phyloP scores from a whole-genome alignment of 163 green algal genomes.

The Prototheca wickerhamii region DNA sequence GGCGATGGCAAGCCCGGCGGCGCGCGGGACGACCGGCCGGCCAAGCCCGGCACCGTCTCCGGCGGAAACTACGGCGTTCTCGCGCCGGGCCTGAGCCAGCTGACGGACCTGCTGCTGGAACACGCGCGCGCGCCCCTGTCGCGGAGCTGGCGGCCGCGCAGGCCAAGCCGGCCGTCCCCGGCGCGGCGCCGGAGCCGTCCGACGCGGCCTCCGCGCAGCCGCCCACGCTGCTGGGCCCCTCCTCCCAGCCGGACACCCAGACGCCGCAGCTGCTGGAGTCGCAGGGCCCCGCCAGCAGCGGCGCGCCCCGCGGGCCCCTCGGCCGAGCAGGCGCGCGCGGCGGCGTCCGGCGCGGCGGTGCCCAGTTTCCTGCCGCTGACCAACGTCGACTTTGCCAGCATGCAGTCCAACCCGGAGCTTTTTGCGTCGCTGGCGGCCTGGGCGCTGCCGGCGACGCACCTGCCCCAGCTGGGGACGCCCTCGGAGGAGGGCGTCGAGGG shows the following conservation, averaged over 20 bases:
- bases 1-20: background rate
- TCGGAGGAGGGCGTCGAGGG: no score
- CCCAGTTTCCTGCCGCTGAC: background rate
- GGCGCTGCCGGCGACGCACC: no score
- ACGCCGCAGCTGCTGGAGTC: slow-evolving; percentile 6
- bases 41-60: no score
- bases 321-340: background rate
- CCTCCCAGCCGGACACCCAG: slow-evolving; percentile 21
- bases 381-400: slow-evolving; percentile 1
- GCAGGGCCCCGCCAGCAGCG: background rate
- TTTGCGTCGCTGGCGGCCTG: background rate
- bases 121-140: background rate
- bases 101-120: background rate
- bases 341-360: background rate
- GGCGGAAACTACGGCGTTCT: background rate
- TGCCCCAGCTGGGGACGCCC: no score
- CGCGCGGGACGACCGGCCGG: no score
- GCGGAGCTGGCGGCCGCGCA: background rate
- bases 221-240: slow-evolving; percentile 4
- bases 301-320: background rate
- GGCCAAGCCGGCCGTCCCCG: no score
- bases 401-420: background rate
- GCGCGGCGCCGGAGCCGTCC: background rate
- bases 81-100: background rate
- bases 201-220: background rate